A percentile compares a stretch with the other conserved stretches of the same genome.
These are phyloP conservation scores for Penicillium samsonianum DNA, from an alignment of 495 filamentous ascomycete genomes.

Conservation along the genomic window DNA sequence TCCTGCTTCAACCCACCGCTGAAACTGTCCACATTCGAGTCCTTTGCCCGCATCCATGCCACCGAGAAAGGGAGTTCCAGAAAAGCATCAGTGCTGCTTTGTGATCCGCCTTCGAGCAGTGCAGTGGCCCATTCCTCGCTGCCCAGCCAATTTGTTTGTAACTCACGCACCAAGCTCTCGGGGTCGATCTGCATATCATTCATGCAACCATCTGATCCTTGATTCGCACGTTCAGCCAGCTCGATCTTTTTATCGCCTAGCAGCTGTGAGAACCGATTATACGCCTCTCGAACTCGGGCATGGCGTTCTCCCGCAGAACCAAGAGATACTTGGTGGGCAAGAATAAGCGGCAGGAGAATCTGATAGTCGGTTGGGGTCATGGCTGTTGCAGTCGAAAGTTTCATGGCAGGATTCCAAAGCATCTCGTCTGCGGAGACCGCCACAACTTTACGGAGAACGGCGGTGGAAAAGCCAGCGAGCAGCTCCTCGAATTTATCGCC, in stretches of 20 bases:
- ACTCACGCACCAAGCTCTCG: conserved; percentile 41
- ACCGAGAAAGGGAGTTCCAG: conserved; percentile 64
- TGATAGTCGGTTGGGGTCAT: conserved; percentile 61
- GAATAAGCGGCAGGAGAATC: conserved; percentile 63
- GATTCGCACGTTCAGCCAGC: conserved; percentile 37
- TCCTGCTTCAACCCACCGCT: conserved; percentile 38
- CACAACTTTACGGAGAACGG: conserved; percentile 71
- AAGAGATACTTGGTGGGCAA: conserved; percentile 72
- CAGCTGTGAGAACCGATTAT: conserved; percentile 60
- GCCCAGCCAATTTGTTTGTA: conserved; percentile 75
- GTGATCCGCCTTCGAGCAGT: conserved; percentile 64
- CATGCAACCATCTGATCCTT: conserved; percentile 10
- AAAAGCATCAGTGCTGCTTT: conserved; percentile 59
- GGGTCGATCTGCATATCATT: conserved; percentile 42
- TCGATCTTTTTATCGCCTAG: conserved; percentile 55
- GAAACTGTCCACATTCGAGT: conserved; percentile 54
- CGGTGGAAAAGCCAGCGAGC: conserved; percentile 74
- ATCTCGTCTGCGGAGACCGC: conserved; percentile 40
- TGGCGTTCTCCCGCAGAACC: conserved; percentile 45
- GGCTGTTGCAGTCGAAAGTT: conserved; percentile 60
- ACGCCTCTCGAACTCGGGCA: conserved; percentile 46
- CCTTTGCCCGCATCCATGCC: conserved; percentile 63
- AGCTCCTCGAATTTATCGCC: conserved; percentile 81
- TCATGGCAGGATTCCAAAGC: conserved; percentile 50
- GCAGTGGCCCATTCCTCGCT: conserved; percentile 66